phyloP scores from a whole-genome alignment of 257 asterid genomes.

The Solanum sparsipilum region DNA sequence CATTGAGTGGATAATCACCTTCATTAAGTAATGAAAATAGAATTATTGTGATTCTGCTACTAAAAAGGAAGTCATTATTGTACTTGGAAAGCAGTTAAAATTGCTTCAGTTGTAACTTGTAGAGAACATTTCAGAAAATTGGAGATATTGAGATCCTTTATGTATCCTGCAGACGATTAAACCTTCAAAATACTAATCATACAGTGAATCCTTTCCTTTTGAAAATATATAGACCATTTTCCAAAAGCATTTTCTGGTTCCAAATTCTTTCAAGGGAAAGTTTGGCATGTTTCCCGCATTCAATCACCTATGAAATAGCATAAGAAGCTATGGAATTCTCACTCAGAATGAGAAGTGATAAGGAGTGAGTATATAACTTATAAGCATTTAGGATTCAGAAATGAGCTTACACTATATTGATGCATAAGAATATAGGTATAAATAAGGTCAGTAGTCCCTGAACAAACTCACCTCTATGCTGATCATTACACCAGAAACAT shows the following conservation, averaged over 20 bases:
- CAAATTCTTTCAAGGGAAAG: not conserved
- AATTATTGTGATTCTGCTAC: not conserved
- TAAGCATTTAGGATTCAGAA: not conserved
- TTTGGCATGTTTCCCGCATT: not conserved
- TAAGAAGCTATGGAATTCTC: not conserved
- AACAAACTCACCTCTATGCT: constrained; percentile 49
- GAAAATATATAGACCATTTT: not conserved
- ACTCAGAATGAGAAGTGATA: not conserved
- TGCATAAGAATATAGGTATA: not conserved
- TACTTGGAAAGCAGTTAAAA: not conserved
- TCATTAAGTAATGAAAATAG: not conserved
- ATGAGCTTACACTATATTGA: not conserved
- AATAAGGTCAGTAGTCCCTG: not conserved
- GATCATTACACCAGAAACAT: constrained; percentile 64
- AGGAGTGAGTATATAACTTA: not conserved
- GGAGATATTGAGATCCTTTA: not conserved
- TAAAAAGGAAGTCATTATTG: not conserved
- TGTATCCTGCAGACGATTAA: not conserved
- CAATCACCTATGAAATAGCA: not conserved
- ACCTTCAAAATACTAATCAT: not conserved
- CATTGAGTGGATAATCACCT: not conserved
- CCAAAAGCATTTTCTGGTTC: not conserved
- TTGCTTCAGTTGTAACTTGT: not conserved
- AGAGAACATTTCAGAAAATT: not conserved
- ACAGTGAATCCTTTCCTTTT: not conserved